Conservation (phyloP, 2,329 filamentous ascomycete species). For the Diplodia scrobiculata region DNA sequence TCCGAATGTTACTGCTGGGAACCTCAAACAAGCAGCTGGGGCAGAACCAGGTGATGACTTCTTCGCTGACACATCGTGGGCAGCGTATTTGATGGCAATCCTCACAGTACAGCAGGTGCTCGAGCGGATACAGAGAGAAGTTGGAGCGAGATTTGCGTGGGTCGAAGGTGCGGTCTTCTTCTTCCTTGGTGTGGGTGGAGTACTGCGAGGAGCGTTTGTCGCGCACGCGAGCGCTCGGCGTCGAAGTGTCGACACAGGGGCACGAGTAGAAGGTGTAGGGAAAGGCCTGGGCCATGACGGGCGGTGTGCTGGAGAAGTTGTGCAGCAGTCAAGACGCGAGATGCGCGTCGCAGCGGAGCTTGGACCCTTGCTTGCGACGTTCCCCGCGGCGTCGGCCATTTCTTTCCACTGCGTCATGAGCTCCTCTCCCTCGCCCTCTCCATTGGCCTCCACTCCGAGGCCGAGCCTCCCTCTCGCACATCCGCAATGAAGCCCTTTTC, state of each 20-base stretch:
- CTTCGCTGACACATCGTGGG: slow-evolving; percentile 85
- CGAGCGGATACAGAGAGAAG: slow-evolving; percentile 89
- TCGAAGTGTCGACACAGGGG: slow-evolving; percentile 56
- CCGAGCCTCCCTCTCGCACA: slow-evolving; percentile 4
- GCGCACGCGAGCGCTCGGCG: slow-evolving; percentile 39
- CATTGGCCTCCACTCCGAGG: slow-evolving; percentile 8
- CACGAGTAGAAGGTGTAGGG: slow-evolving; percentile 68
- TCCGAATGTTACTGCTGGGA: slow-evolving; percentile 86
- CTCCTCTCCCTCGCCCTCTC: slow-evolving; percentile 1
- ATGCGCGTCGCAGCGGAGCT: slow-evolving; percentile 19
- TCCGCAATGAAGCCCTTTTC: slow-evolving; percentile 40
- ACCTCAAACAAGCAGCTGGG: slow-evolving; percentile 96
- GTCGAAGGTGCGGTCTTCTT: slow-evolving; percentile 81
- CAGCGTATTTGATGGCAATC: slow-evolving; percentile 97
- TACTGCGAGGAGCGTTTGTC: slow-evolving; percentile 41
- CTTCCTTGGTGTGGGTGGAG: slow-evolving; percentile 49
- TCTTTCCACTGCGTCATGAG: slow-evolving; percentile 26
- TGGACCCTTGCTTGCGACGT: slow-evolving; percentile 13
- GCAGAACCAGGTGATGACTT: slow-evolving; percentile 93
- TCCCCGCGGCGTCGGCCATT: slow-evolving; percentile 3
- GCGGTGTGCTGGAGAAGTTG: neutral
- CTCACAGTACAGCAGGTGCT: slow-evolving; percentile 93
- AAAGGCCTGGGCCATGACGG: slow-evolving; percentile 57
- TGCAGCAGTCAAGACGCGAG: slow-evolving; percentile 1
- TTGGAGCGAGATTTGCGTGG: slow-evolving; percentile 81